Conservation (phyloP, 805 yeast species). For the Sugiyamaella americana region DNA sequence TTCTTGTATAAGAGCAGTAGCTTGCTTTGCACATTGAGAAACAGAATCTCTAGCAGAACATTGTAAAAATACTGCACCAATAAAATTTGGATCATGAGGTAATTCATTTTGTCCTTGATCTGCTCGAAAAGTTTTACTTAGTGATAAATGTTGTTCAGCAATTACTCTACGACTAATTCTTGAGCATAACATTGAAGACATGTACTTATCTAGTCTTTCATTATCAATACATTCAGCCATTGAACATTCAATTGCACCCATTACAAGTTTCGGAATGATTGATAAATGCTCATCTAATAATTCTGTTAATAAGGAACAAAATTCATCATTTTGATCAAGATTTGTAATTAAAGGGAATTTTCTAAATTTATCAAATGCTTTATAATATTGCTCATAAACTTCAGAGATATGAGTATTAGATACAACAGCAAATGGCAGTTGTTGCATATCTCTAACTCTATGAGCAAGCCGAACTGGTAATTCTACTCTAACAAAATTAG, state of each 20-base stretch:
- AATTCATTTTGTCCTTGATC: constrained; percentile 40
- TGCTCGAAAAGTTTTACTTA: constrained; percentile 56
- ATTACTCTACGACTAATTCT: constrained; percentile 86
- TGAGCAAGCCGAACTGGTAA: constrained; percentile 78
- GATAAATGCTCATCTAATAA: constrained; percentile 70
- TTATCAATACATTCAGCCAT: constrained; percentile 53
- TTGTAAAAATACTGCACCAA: constrained; percentile 75
- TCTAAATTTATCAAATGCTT: constrained; percentile 80
- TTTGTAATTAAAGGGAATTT: constrained; percentile 61
- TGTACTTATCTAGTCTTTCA: constrained; percentile 58
- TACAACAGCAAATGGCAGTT: constrained; percentile 74
- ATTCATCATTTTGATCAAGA: constrained; percentile 66
- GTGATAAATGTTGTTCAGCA: constrained; percentile 83
- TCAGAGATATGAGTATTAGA: constrained; percentile 80
- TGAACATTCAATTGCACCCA: constrained; percentile 85
- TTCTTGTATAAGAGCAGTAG: constrained; percentile 41
- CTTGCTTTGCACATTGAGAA: constrained; percentile 46
- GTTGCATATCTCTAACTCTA: constrained; percentile 72
- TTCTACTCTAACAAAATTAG: constrained; percentile 83
- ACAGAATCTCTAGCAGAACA: constrained; percentile 71
- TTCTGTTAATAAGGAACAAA: constrained; percentile 56
- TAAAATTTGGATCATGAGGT: constrained; percentile 37
- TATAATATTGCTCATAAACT: constrained; percentile 84
- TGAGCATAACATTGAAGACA: constrained; percentile 73
- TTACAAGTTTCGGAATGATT: constrained; percentile 80